Percentiles rank a stretch among this genome's conserved stretches.
These are phyloP conservation scores for Leptographium flavum DNA, from an alignment of 2,329 filamentous ascomycete genomes.

Conservation along the genomic window DNA sequence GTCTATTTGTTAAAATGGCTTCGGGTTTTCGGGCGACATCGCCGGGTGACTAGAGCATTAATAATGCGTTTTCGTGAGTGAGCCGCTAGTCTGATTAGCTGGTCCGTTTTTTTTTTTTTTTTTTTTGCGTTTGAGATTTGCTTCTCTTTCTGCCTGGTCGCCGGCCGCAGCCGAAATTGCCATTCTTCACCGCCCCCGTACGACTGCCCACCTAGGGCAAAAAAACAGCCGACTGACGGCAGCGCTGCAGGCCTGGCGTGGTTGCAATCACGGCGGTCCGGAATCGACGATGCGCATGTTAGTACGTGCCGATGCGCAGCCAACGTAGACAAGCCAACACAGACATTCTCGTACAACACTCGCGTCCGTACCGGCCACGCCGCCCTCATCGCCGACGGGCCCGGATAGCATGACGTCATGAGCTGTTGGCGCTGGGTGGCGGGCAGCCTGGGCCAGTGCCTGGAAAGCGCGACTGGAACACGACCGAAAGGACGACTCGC, in stretches of 20 bases:
- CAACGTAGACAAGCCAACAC: no score
- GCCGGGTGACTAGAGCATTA: not conserved
- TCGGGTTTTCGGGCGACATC: not conserved
- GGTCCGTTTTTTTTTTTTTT: not conserved
- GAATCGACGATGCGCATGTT: no score
- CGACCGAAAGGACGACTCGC: no score
- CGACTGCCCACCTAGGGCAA: not conserved
- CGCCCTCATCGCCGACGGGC: not conserved
- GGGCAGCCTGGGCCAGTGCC: no score
- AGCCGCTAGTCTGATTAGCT: not conserved
- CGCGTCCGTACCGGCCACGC: not conserved
- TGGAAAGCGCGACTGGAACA: no score
- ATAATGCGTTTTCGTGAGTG: not conserved
- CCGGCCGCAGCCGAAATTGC: slow-evolving; percentile 1
- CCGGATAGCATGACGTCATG: no score
- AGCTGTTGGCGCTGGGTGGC: no score
- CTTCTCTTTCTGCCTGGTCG: not conserved
- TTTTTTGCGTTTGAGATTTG: not conserved
- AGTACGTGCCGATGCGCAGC: not conserved
- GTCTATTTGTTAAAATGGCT: not conserved
- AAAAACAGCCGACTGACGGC: not conserved
- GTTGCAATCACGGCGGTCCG: no score
- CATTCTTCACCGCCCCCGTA: not conserved
- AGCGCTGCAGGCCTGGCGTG: no score
- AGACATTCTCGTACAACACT: not conserved